Evolutionary conservation across 2,329 filamentous ascomycete genomes (phyloP).

Genomic region (Alternaria sp.): DNA sequence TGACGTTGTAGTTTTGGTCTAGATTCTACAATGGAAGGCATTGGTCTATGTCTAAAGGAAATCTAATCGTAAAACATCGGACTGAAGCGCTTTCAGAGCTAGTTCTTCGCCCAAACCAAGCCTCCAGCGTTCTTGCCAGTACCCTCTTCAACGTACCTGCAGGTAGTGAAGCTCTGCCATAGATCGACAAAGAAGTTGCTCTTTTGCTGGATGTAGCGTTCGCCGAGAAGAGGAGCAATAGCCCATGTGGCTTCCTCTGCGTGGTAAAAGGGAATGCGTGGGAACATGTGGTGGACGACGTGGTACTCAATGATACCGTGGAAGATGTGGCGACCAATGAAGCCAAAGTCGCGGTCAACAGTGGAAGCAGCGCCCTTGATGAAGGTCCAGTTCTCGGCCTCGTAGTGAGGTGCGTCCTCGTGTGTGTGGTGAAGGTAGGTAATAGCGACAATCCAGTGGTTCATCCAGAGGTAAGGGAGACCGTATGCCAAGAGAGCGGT

Average conservation of each 20-base stretch:
- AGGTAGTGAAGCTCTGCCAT: slow-evolving; percentile 33
- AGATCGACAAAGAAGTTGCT: slow-evolving; percentile 31
- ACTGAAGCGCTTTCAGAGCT: not conserved
- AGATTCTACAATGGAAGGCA: not conserved
- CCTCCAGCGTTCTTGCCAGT: slow-evolving; percentile 24
- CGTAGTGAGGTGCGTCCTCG: slow-evolving; percentile 64
- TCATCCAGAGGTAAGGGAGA: slow-evolving; percentile 73
- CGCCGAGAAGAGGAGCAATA: slow-evolving; percentile 33
- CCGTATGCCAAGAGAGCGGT: slow-evolving; percentile 68
- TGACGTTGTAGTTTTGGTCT: not conserved
- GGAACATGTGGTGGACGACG: slow-evolving; percentile 70
- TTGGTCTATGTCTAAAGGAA: not conserved
- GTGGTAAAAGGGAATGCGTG: slow-evolving; percentile 47
- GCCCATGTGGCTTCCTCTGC: slow-evolving; percentile 38
- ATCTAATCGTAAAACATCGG: not conserved
- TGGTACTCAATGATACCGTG: slow-evolving; percentile 72
- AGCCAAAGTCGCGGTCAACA: slow-evolving; percentile 71
- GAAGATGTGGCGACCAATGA: slow-evolving; percentile 70
- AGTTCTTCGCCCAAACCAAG: slow-evolving; percentile 23
- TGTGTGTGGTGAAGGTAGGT: slow-evolving; percentile 80
- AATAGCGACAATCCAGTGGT: slow-evolving; percentile 76
- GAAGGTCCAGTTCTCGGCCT: slow-evolving; percentile 67
- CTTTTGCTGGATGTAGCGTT: slow-evolving; percentile 34
- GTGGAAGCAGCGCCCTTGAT: slow-evolving; percentile 69
- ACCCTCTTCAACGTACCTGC: slow-evolving; percentile 34